Percentiles rank a stretch among this genome's conserved stretches.
Conservation (phyloP, 352 stramenopile species). For the Phytophthora uliginosa region DNA sequence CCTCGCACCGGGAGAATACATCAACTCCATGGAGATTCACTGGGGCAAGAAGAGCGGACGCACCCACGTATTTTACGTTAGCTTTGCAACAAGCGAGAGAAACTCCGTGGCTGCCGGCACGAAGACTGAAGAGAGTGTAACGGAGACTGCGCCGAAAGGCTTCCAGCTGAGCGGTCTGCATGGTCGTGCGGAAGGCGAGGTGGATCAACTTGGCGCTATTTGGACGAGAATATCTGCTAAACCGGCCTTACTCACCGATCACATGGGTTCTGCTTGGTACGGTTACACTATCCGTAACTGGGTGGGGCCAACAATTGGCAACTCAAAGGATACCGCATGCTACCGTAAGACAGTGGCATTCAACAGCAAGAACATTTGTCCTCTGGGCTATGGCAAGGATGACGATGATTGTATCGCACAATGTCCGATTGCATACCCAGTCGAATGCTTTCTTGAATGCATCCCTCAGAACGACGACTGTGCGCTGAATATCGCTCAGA, state of each 20-base stretch:
- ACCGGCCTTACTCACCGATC: slow-evolving; percentile 3
- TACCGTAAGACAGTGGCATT: slow-evolving; percentile 41
- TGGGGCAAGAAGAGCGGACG: slow-evolving; percentile 16
- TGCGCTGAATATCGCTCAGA: slow-evolving; percentile 19
- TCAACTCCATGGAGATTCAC: slow-evolving; percentile 18
- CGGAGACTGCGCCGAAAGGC: slow-evolving; percentile 10
- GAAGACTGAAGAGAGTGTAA: slow-evolving; percentile 11
- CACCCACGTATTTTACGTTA: slow-evolving; percentile 8
- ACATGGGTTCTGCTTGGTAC: slow-evolving; percentile 5
- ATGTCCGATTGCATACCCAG: slow-evolving; percentile 70
- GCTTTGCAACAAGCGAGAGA: slow-evolving; percentile 7
- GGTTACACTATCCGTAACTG: slow-evolving; percentile 15
- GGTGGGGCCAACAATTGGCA: slow-evolving; percentile 34
- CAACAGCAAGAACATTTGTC: slow-evolving; percentile 41
- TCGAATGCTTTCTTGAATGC: slow-evolving; percentile 23
- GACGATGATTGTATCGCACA: slow-evolving; percentile 65
- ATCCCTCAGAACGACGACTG: slow-evolving; percentile 47
- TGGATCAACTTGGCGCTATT: slow-evolving; percentile 18
- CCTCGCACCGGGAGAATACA: slow-evolving; percentile 8
- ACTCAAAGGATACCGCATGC: slow-evolving; percentile 33
- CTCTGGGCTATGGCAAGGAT: slow-evolving; percentile 47
- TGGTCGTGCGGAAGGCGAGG: slow-evolving; percentile 13
- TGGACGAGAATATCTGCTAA: slow-evolving; percentile 14
- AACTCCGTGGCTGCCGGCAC: slow-evolving; percentile 10
- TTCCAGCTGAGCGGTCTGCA: slow-evolving; percentile 8